These are phyloP conservation scores for Clathrus columnatus DNA, from an alignment of 768 basidiomycete genomes.

Conservation along the genomic window DNA sequence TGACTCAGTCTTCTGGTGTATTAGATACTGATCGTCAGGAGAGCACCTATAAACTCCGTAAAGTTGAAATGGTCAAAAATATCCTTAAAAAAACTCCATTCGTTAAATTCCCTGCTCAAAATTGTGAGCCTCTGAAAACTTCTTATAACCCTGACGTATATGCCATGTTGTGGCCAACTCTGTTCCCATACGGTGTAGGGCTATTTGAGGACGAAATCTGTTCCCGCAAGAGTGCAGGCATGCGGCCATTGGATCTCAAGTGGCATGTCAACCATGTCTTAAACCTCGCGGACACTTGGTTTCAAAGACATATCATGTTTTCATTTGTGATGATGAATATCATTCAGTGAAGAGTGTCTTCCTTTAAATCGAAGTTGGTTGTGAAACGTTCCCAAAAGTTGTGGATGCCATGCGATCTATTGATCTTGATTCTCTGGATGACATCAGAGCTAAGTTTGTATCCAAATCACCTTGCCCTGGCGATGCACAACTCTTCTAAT, in stretches of 20 bases:
- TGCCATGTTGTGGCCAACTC: conserved; percentile 16
- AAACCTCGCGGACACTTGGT: background rate
- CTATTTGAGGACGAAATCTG: conserved; percentile 13
- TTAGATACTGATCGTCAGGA: conserved; percentile 13
- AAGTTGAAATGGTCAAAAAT: conserved; percentile 8
- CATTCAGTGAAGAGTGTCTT: background rate
- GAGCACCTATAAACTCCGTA: conserved; percentile 13
- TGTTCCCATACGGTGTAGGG: conserved; percentile 19
- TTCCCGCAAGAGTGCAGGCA: background rate
- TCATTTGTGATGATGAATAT: conserved; percentile 2
- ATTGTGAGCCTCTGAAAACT: conserved; percentile 12
- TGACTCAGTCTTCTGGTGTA: conserved; percentile 11
- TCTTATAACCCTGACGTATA: conserved; percentile 14
- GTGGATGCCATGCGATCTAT: too few species aligned
- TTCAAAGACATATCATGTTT: conserved; percentile 6
- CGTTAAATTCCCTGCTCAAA: conserved; percentile 15
- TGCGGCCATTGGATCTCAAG: background rate
- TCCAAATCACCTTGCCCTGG: too few species aligned
- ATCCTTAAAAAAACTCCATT: conserved; percentile 10
- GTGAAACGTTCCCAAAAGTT: too few species aligned
- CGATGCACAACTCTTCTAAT: too few species aligned
- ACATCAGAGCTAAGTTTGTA: too few species aligned
- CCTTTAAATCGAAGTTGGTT: too few species aligned
- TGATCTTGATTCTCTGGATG: too few species aligned
- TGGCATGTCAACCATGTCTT: conserved; percentile 1